These are phyloP conservation scores for Penicillium sp. DNA, from an alignment of 2,329 filamentous ascomycete genomes.

Conservation along the genomic window DNA sequence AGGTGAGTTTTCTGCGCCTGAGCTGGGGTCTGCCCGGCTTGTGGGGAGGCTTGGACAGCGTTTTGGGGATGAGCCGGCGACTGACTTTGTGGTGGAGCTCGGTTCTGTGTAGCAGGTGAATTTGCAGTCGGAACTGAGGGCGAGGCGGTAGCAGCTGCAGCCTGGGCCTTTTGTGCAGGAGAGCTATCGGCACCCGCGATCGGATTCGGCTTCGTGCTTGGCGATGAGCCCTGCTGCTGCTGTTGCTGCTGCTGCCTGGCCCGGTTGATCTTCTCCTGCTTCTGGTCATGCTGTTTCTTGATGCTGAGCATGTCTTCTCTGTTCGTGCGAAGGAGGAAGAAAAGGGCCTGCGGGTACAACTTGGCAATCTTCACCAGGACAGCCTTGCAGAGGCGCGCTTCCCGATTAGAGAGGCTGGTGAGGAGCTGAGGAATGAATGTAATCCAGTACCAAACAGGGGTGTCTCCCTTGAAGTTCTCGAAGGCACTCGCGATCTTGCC, in stretches of 20 bases:
- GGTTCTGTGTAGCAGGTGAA: constrained; percentile 28
- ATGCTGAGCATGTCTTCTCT: constrained; percentile 91
- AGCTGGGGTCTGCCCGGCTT: constrained; percentile 22
- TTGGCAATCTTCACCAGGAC: constrained; percentile 94
- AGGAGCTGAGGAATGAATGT: constrained; percentile 97
- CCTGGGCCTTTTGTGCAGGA: constrained; percentile 46
- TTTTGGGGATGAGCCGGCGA: constrained; percentile 26
- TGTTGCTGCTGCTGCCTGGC: constrained; percentile 55
- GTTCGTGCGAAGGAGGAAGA: constrained; percentile 91
- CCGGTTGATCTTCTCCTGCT: constrained; percentile 58
- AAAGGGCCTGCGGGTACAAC: constrained; percentile 89
- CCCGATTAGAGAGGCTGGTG: constrained; percentile 85
- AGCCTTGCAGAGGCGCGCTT: constrained; percentile 79
- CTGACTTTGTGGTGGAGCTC: constrained; percentile 21
- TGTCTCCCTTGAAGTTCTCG: constrained; percentile 95
- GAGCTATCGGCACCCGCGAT: constrained; percentile 46
- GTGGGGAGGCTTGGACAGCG: constrained; percentile 22
- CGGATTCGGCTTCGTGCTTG: constrained; percentile 38
- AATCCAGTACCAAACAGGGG: constrained; percentile 99
- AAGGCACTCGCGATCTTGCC: constrained; percentile 82
- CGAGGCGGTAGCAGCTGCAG: constrained; percentile 40
- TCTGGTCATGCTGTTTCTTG: constrained; percentile 76
- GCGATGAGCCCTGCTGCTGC: constrained; percentile 42
- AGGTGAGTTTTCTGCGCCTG: constrained; percentile 23
- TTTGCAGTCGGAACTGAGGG: constrained; percentile 25